phyloP scores from a whole-genome alignment of 73 alveolate genomes.

The Paramecium sonneborni region DNA sequence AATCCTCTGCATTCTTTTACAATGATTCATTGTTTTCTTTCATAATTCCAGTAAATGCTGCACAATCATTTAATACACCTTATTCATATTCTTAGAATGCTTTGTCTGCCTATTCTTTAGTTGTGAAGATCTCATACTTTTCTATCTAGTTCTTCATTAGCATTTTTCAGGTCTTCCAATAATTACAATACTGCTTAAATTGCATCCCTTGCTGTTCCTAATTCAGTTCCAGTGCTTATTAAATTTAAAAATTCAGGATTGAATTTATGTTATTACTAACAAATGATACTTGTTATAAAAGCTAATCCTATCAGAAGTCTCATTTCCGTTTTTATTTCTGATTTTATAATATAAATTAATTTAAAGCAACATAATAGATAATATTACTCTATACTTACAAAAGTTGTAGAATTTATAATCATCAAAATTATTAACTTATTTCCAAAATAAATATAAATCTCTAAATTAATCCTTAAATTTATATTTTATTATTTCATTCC shows the following conservation, averaged over 20 bases:
- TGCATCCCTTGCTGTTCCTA: constrained; percentile 12
- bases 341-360: background rate
- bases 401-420: background rate
- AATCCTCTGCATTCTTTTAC: constrained; percentile 48
- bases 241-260: constrained; percentile 45
- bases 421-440: background rate
- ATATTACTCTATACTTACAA: background rate
- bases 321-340: constrained; percentile 18
- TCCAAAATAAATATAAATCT: too few species aligned
- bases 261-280: constrained; percentile 11
- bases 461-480: too few species aligned
- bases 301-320: background rate
- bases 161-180: constrained; percentile 40
- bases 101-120: background rate
- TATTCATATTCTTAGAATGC: constrained; percentile 48
- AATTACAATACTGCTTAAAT: constrained; percentile 25
- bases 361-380: background rate
- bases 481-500: too few species aligned
- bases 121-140: background rate
- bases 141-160: constrained; percentile 48
- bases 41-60: constrained; percentile 38
- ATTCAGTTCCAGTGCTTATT: constrained; percentile 22
- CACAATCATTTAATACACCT: constrained; percentile 43
- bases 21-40: constrained; percentile 29
- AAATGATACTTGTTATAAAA: background rate